phyloP scores from a whole-genome alignment of 371 early-diverging fungal genomes.

The Cokeromyces recurvatus region DNA sequence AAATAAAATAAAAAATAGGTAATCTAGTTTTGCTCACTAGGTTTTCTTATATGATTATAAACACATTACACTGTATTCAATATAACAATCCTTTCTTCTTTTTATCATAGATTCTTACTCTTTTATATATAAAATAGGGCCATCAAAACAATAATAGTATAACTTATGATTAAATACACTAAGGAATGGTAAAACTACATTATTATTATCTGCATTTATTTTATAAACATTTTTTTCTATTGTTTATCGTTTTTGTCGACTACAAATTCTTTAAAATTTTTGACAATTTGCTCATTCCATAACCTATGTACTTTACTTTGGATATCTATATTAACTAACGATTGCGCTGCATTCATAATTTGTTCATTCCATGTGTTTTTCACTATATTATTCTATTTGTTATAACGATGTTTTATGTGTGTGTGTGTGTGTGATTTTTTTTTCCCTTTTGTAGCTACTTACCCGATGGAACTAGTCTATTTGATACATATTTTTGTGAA shows the following conservation, averaged over 20 bases:
- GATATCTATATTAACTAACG: conserved; percentile 30
- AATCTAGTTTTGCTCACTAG: too few relatives aligned
- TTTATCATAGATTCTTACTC: too few relatives aligned
- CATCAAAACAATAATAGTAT: too few relatives aligned
- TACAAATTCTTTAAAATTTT: conserved; percentile 10
- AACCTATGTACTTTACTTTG: conserved; percentile 17
- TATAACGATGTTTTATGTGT: background rate
- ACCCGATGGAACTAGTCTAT: conserved; percentile 28
- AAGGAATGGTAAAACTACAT: too few relatives aligned
- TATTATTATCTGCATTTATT: too few relatives aligned
- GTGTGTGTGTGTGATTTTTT: background rate
- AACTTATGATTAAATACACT: too few relatives aligned
- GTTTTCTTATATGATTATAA: too few relatives aligned
- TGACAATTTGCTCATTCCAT: conserved; percentile 26
- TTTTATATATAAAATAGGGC: too few relatives aligned
- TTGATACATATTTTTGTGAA: conserved; percentile 22
- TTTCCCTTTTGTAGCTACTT: background rate
- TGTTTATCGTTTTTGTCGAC: conserved; percentile 1
- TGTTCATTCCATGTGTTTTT: conserved; percentile 40
- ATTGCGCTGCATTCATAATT: conserved; percentile 32
- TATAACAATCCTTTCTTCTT: too few relatives aligned
- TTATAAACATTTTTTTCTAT: background rate
- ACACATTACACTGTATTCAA: too few relatives aligned
- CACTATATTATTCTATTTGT: conserved; percentile 26
- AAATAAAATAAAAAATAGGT: too few relatives aligned